Evolutionary conservation across 495 filamentous ascomycete genomes (phyloP), one percentile per base, ranked within the genome.

Genomic region (Glutinoglossum americanum): DNA sequence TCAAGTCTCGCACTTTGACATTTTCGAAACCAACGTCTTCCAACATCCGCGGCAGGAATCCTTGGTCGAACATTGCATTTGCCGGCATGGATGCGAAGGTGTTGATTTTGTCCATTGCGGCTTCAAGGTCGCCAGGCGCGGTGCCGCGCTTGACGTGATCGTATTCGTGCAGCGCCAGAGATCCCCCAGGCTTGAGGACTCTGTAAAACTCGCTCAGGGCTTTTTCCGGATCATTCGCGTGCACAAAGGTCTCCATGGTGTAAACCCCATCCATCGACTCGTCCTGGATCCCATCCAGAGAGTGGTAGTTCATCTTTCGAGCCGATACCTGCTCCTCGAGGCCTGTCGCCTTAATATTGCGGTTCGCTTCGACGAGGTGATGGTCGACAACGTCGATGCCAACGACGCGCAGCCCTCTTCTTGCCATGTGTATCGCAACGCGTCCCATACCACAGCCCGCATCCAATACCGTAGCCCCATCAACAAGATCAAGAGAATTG

Each of bases 161-260:
- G 53, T 77, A 76, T 63, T 80, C 76, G 62, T 76, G 70, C 13
- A 76, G 59, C 2, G 67, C 72, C 17, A 79, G 33, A 0, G 62
- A 61, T 3, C 75, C 75, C 6, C 75, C 76, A 1, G 76, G 77
- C 54, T 67, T 65, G 6, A 80, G 61, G 0, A 79, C 54, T 28
- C 73, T 72, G 62, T 68, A 69, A 62, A 79, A 80, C 41, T 72
- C 68, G 10, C 60, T 55, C 27, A 78, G 59, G 0, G 71, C 76
- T 11, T 66, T 68, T 56, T 69, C 61, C 7, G 72, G 72, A 23
- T 79, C 71, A 0, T 70, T 76, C 7, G 78, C 74, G 60, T 81
- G 76, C 5, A 79, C 75, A 27, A 80, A 70, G 0, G 76, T 80
- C 61, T 80, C 77, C 69, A 79, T 78, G 1, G 76, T 79, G 61